phyloP scores from a whole-genome alignment of 257 asterid genomes.

The Penstemon newberryi region DNA sequence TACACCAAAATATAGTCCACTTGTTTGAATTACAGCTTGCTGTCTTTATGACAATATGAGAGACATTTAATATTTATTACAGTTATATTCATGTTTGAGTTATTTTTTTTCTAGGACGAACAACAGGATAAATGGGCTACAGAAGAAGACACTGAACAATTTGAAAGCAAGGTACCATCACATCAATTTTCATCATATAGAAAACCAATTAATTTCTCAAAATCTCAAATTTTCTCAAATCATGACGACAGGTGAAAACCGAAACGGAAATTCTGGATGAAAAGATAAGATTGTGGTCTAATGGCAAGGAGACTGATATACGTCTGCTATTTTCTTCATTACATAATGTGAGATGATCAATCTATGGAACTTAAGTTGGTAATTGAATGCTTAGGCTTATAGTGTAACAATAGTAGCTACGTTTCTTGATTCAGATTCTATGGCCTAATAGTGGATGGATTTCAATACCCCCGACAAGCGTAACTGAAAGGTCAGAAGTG shows the following conservation, averaged over 20 bases:
- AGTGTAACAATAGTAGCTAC: too few relatives aligned
- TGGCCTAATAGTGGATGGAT: constrained; percentile 72
- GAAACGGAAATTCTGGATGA: constrained; percentile 56
- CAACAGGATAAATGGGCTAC: constrained; percentile 37
- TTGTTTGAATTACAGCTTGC: too few relatives aligned
- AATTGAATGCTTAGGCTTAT: not conserved
- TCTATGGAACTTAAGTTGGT: not conserved
- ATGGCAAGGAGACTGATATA: constrained; percentile 67
- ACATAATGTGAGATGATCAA: constrained; percentile 53
- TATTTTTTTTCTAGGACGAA: constrained; percentile 38
- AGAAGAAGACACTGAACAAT: constrained; percentile 35
- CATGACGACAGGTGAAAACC: constrained; percentile 20
- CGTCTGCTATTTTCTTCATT: constrained; percentile 67
- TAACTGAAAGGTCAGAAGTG: constrained; percentile 53
- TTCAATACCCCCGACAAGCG: constrained; percentile 39
- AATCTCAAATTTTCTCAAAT: too few relatives aligned
- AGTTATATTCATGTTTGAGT: not conserved
- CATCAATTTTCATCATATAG: too few relatives aligned
- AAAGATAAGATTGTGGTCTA: constrained; percentile 61
- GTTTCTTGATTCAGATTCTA: constrained; percentile 47
- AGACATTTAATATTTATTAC: too few relatives aligned
- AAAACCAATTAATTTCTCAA: too few relatives aligned
- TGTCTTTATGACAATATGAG: not conserved
- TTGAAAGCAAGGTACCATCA: constrained; percentile 37
- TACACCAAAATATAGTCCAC: too few relatives aligned